Base-by-base conservation (phyloP, 768 basidiomycete species). In the Boletellus emodensis region DNA sequence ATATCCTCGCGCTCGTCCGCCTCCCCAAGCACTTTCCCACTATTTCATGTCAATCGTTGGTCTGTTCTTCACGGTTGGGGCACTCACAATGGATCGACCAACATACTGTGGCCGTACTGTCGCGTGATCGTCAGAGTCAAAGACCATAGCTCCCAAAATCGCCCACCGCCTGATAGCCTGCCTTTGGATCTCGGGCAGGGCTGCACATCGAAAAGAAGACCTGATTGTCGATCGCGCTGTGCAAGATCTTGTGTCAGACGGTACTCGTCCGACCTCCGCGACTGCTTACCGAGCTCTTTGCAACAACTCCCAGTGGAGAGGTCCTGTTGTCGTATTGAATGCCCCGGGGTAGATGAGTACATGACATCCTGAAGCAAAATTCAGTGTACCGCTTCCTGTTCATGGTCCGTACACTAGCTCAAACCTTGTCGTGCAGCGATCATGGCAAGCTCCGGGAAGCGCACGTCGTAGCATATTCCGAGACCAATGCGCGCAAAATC, bases 401-500 rank as follows among this genome's bases (percentile, higher is more conserved):
- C 20, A 30, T 30, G 6, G 14, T 34, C 24, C 18, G 33, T 28
- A n/a, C 36, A 30, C 26, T 14, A 40, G 12, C 9, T 18, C 75
- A 33, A 41, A 84, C 93, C 94, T 78, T 83, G 73, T 40, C 95
- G 83, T 35, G 95, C 93, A 39, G 89, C 82, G 44, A 90, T 87
- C 83, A 89, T 90, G 4, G 94, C 85, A 61, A 95, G 75, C 69
- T 99, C 96, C 0, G 95, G 94, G 76, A 94, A 94, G 34, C 93
- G 82, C 22, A 97, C 79, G 63, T 98, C 95, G 63, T 97, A 98
- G 67, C 95, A 99, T 52, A 99, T 93, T 0, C 94, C 95, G 20
- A 98, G 75, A 9, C 95, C 96, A 55, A 99, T 84, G 46, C 92
- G 86, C n/a, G 94, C 96, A 65, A 96, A 97, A n/a, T 87, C 93